Percentiles rank a stretch among this genome's conserved stretches.
Conservation (phyloP, 257 asterid species). For the Scutellaria barbata region DNA sequence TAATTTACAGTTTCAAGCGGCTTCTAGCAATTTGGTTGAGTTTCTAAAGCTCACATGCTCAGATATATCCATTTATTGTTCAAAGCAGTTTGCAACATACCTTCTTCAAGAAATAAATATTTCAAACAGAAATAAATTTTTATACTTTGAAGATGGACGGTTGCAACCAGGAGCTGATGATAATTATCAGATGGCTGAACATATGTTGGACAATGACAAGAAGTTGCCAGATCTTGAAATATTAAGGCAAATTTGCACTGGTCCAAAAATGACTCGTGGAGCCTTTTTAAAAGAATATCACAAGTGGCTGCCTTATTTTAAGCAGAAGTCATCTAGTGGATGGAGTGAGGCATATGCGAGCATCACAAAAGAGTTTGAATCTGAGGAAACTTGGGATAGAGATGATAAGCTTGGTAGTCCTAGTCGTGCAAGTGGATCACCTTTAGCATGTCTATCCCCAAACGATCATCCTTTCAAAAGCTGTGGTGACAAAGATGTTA, state of each 20-base stretch:
- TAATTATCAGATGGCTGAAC: constrained; percentile 40
- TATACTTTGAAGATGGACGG: constrained; percentile 50
- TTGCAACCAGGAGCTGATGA: constrained; percentile 42
- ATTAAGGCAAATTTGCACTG: constrained; percentile 57
- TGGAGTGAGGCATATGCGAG: constrained; percentile 70
- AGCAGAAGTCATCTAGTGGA: constrained; percentile 58
- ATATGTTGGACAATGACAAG: constrained; percentile 41
- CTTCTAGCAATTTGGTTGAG: constrained; percentile 48
- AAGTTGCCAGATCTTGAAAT: constrained; percentile 53
- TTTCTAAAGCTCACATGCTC: constrained; percentile 52
- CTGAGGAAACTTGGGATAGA: constrained; percentile 64
- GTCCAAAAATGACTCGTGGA: constrained; percentile 54
- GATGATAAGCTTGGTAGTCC: constrained; percentile 72
- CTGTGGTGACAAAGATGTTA: constrained; percentile 55
- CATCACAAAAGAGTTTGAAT: constrained; percentile 69
- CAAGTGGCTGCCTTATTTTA: constrained; percentile 59
- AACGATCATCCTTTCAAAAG: constrained; percentile 84
- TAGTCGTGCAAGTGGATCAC: constrained; percentile 72
- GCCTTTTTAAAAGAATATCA: constrained; percentile 57
- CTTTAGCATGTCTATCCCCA: constrained; percentile 81
- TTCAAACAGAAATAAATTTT: constrained; percentile 38
- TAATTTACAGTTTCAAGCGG: constrained; percentile 38
- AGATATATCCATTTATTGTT: constrained; percentile 64
- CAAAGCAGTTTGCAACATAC: constrained; percentile 63
- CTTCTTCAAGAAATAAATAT: constrained; percentile 62